A percentile compares a stretch with the other conserved stretches of the same genome.
phyloP scores from a whole-genome alignment of 1,139 yeast species.

The Kazachstania sp. region DNA sequence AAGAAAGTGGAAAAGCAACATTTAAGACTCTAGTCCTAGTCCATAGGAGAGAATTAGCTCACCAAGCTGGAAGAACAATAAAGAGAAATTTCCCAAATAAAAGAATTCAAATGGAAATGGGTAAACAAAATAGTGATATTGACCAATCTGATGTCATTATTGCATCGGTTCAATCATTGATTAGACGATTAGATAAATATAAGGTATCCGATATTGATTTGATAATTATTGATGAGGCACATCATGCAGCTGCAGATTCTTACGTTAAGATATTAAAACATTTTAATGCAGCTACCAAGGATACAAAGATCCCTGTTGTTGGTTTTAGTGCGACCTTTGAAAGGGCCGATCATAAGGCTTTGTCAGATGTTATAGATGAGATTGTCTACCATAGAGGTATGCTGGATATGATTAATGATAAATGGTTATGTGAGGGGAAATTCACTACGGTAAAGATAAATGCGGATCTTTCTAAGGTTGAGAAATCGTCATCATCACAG shows the following conservation, averaged over 20 bases:
- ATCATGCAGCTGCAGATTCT: constrained; percentile 73
- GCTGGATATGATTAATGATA: constrained; percentile 57
- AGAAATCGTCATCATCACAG: constrained; percentile 28
- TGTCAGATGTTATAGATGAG: constrained; percentile 59
- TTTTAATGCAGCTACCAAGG: constrained; percentile 42
- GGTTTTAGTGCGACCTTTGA: constrained; percentile 85
- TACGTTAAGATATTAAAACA: constrained; percentile 53
- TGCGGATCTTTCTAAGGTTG: constrained; percentile 32
- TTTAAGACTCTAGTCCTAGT: constrained; percentile 54
- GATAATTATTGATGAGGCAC: constrained; percentile 86
- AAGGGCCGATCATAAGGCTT: constrained; percentile 56
- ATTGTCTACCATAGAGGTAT: constrained; percentile 65
- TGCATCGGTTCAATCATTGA: constrained; percentile 68
- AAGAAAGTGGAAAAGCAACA: constrained; percentile 36
- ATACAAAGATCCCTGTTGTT: constrained; percentile 47
- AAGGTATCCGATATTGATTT: constrained; percentile 49
- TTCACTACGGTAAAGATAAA: constrained; percentile 47
- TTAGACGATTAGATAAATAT: constrained; percentile 48
- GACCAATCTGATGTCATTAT: constrained; percentile 55
- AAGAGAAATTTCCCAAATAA: constrained; percentile 41
- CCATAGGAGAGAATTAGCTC: constrained; percentile 71
- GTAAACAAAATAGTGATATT: constrained; percentile 29
- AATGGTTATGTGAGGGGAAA: constrained; percentile 62
- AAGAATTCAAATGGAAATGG: constrained; percentile 69
- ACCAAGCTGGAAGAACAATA: constrained; percentile 57